These are phyloP conservation scores for Magnusiomyces suaveolens DNA, from an alignment of 1,139 yeast genomes.

Conservation along the genomic window DNA sequence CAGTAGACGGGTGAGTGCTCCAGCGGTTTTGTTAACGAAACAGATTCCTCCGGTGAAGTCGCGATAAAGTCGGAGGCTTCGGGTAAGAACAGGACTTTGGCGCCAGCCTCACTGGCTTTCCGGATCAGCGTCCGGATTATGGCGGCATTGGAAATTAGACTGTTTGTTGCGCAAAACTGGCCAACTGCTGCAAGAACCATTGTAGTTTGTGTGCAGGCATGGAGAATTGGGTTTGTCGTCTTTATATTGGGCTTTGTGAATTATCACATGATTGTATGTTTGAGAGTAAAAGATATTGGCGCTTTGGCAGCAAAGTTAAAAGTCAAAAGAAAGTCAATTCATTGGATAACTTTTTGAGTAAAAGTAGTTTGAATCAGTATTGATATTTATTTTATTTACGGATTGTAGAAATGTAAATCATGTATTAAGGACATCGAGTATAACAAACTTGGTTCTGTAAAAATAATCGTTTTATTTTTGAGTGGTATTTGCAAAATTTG, in stretches of 20 bases:
- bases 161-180: conserved; percentile 70
- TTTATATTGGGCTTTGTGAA: too few relatives aligned
- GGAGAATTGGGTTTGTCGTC: too few relatives aligned
- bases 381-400: neutral
- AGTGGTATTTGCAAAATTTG: too few relatives aligned
- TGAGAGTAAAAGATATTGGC: too few relatives aligned
- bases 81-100: conserved; percentile 68
- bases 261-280: too few relatives aligned
- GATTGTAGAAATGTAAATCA: neutral
- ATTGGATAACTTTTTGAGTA: too few relatives aligned
- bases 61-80: conserved; percentile 91
- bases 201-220: neutral
- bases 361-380: too few relatives aligned
- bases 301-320: too few relatives aligned
- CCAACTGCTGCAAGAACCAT: conserved; percentile 73
- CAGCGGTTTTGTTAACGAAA: conserved; percentile 45
- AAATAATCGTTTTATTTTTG: too few relatives aligned
- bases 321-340: too few relatives aligned
- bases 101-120: conserved; percentile 52
- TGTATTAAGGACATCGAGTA: too few relatives aligned
- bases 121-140: conserved; percentile 49
- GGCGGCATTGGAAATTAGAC: conserved; percentile 48
- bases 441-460: too few relatives aligned
- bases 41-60: conserved; percentile 55
- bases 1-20: conserved; percentile 42